Evolutionary conservation across 192 early-diverging fungal genomes (phyloP).

Genomic region (Pilaira anomala): DNA sequence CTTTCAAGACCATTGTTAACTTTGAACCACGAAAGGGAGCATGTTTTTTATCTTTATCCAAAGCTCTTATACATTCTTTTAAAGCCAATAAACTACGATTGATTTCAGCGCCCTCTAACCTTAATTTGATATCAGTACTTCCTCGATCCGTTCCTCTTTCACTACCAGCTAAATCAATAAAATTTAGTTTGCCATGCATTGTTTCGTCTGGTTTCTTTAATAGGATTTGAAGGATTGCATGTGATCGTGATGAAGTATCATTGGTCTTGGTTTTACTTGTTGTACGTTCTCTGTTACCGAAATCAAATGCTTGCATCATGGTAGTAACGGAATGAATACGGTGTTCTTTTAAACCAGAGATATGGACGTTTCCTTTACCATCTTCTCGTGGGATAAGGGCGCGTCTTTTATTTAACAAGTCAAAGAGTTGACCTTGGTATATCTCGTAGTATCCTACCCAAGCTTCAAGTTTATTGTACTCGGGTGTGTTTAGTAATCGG

Average conservation of each 20-base stretch:
- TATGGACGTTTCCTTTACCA: slow-evolving; percentile 91
- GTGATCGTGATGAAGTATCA: slow-evolving; percentile 90
- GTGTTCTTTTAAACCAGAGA: slow-evolving; percentile 81
- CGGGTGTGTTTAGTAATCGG: slow-evolving; percentile 57
- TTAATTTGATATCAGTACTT: slow-evolving; percentile 56
- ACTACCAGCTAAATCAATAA: slow-evolving; percentile 96
- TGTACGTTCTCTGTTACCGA: slow-evolving; percentile 80
- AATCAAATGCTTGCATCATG: slow-evolving; percentile 89
- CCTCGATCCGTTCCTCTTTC: slow-evolving; percentile 96
- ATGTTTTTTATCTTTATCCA: slow-evolving; percentile 91
- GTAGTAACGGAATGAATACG: slow-evolving; percentile 75
- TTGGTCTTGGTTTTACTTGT: slow-evolving; percentile 96
- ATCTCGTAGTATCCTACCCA: slow-evolving; percentile 96
- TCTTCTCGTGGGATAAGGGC: slow-evolving; percentile 90
- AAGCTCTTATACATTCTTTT: slow-evolving; percentile 95
- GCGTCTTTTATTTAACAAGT: slow-evolving; percentile 87
- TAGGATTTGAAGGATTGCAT: slow-evolving; percentile 94
- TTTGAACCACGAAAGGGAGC: slow-evolving; percentile 96
- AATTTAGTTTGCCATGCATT: slow-evolving; percentile 81
- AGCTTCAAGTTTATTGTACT: slow-evolving; percentile 71
- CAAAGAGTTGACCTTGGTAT: slow-evolving; percentile 93
- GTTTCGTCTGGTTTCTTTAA: slow-evolving; percentile 65
- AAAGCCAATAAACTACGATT: slow-evolving; percentile 95
- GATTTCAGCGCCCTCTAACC: slow-evolving; percentile 97
- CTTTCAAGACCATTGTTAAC: slow-evolving; percentile 87